Conservation (phyloP, 768 basidiomycete species). For the Kwoniella sp. region DNA sequence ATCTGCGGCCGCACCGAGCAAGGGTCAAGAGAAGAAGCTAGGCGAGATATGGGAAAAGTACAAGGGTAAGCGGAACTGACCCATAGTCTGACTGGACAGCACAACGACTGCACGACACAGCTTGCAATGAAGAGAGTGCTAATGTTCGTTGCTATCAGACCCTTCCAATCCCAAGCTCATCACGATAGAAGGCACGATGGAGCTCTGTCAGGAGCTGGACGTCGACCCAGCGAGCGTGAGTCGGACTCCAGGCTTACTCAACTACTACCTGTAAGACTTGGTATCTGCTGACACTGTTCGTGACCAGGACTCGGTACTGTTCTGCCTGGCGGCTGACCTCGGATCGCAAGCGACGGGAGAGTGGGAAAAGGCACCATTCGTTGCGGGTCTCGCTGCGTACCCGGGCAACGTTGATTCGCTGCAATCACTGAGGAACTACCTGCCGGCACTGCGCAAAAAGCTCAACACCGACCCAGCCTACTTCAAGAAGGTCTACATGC, state of each 20-base stretch:
- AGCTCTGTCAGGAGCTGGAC: conserved; percentile 45
- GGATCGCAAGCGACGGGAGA: conserved; percentile 47
- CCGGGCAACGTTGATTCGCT: conserved; percentile 44
- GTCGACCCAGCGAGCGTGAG: conserved; percentile 47
- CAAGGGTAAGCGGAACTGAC: conserved; percentile 36
- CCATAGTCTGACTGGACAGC: background rate
- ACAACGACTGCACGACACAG: background rate
- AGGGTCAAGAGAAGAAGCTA: conserved; percentile 44
- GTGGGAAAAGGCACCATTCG: conserved; percentile 44
- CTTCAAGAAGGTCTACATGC: conserved; percentile 51
- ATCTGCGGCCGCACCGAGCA: conserved; percentile 16
- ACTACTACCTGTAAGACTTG: no score
- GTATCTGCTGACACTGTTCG: no score
- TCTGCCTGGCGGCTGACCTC: conserved; percentile 49
- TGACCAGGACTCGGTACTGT: conserved; percentile 49
- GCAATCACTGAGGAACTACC: conserved; percentile 35
- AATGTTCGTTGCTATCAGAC: conserved; percentile 15
- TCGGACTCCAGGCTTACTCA: background rate
- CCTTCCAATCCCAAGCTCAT: conserved; percentile 38
- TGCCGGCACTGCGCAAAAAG: conserved; percentile 40
- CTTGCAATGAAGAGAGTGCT: no score
- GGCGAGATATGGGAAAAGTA: conserved; percentile 48
- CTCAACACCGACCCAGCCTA: conserved; percentile 46
- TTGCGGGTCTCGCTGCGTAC: conserved; percentile 26
- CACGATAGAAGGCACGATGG: conserved; percentile 48